A percentile compares a stretch with the other conserved stretches of the same genome.
phyloP scores from a whole-genome alignment of 202 grass and related monocot species.

The Setaria italica region DNA sequence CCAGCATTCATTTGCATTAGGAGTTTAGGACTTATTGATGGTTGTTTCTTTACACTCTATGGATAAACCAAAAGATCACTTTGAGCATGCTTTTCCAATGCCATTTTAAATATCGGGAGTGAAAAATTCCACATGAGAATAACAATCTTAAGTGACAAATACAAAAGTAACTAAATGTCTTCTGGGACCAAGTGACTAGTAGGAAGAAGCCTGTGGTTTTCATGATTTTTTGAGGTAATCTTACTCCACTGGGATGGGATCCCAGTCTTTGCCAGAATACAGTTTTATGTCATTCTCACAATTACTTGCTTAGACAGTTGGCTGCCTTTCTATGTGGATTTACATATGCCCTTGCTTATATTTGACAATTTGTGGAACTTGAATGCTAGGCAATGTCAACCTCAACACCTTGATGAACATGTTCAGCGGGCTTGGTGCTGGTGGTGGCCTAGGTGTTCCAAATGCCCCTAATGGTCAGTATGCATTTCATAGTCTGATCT shows the following conservation, averaged over 20 bases:
- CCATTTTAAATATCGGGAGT: not conserved
- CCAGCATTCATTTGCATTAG: constrained; percentile 15
- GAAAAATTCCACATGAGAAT: not conserved
- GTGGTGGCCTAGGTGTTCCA: constrained; percentile 56
- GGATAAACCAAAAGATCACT: constrained; percentile 6
- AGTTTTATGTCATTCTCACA: not conserved
- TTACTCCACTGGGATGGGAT: not conserved
- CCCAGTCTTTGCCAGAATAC: not conserved
- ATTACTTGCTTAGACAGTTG: not conserved
- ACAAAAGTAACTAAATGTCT: not conserved
- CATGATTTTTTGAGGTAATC: constrained; percentile 6
- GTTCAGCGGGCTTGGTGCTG: constrained; percentile 79
- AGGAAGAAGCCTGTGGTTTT: not conserved
- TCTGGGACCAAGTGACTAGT: not conserved
- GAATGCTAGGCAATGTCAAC: constrained; percentile 43
- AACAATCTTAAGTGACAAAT: not conserved
- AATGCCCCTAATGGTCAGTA: constrained; percentile 65
- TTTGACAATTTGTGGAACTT: constrained; percentile 18
- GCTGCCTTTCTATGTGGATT: constrained; percentile 1
- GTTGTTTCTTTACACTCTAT: constrained; percentile 10
- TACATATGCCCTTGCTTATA: not conserved
- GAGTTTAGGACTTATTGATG: constrained; percentile 4
- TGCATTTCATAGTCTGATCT: not conserved
- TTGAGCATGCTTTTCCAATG: not conserved
- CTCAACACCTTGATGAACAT: constrained; percentile 77